Evolutionary conservation across 176 grass and related monocot species (phyloP), one percentile per base, ranked within the genome.

Genomic region (Olyra latifolia): DNA sequence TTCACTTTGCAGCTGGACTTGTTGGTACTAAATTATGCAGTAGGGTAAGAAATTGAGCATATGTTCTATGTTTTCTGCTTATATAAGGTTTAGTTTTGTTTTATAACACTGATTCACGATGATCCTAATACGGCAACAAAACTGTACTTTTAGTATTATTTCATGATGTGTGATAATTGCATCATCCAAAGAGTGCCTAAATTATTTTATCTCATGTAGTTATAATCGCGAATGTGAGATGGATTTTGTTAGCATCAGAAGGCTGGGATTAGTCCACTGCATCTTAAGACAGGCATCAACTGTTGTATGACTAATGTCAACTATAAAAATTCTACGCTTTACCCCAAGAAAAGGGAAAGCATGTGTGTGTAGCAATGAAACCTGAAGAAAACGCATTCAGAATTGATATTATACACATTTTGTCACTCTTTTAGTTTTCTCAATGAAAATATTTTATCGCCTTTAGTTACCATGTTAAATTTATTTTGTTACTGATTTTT

Each of bases 401-500:
- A 53, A 19, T 53, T 53, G 50, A 53, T n/a, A 43, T 43, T 43
- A 53, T 53, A 19, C 19, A 53, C 50, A 53, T 53, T 53, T 19
- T 20, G 3, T 20, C 17, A 53, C 20, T 53, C 50, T 8, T 53
- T 16, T n/a, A 53, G 17, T 1, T 53, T 53, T 53, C 50, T 53
- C 7, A 6, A 7, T 53, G 17, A 53, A 53, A 53, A 8, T 20
- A 52, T 53, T 53, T 53, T 8, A 53, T 53, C 20, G 6, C 50
- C 50, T 53, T 53, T 20, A 53, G 17, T 20, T 53, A 16, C 50
- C 50, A n/a, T 16, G 50, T 53, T 53, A 53, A 54, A 54, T 54
- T 54, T 10, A 54, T 54, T 54, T 28, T 5, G 22, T 45, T 47
- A 38, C 55, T 85, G 62, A 85, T 10, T 64, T 5, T 70, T 76